Conservation (phyloP, 768 basidiomycete species). For the Pleurotus pulmonarius region DNA sequence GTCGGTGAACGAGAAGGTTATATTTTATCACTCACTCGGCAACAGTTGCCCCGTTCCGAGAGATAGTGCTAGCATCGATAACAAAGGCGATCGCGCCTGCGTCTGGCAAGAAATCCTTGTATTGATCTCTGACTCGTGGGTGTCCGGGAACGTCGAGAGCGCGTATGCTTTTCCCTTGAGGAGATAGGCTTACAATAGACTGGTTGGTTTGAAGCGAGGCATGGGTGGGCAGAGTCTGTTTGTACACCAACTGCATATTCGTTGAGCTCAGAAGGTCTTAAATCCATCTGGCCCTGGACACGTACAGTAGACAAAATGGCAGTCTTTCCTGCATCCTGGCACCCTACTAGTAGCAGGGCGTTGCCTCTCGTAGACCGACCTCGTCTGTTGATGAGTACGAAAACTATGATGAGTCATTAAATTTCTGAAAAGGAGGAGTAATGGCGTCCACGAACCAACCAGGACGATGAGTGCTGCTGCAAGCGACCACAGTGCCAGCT, state of each 20-base stretch:
- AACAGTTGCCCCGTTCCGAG: slow-evolving; percentile 67
- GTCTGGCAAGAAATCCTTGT: slow-evolving; percentile 57
- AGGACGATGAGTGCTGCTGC: slow-evolving; percentile 38
- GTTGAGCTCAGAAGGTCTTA: background rate
- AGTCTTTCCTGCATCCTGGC: slow-evolving; percentile 79
- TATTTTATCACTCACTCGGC: slow-evolving; percentile 63
- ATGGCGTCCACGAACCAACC: slow-evolving; percentile 31
- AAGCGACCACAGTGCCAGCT: slow-evolving; percentile 36
- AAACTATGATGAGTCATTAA: slow-evolving; percentile 26
- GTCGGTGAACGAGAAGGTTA: background rate
- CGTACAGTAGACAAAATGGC: slow-evolving; percentile 68
- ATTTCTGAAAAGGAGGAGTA: background rate
- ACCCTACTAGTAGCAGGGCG: slow-evolving; percentile 71
- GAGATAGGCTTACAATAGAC: slow-evolving; percentile 38
- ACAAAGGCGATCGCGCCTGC: slow-evolving; percentile 73
- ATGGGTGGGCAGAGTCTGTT: slow-evolving; percentile 62
- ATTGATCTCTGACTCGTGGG: slow-evolving; percentile 73
- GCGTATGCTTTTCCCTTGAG: slow-evolving; percentile 38
- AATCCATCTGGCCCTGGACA: slow-evolving; percentile 8
- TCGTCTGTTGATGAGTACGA: slow-evolving; percentile 38
- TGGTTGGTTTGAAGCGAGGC: slow-evolving; percentile 76
- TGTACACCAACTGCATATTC: slow-evolving; percentile 54
- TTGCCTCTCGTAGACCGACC: slow-evolving; percentile 48
- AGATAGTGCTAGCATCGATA: slow-evolving; percentile 75
- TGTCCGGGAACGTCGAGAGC: slow-evolving; percentile 84